A percentile compares a stretch with the other conserved stretches of the same genome.
Conservation (phyloP, 1,284 basidiomycete genomes). For the Apiotrichum akiyoshidainum region DNA sequence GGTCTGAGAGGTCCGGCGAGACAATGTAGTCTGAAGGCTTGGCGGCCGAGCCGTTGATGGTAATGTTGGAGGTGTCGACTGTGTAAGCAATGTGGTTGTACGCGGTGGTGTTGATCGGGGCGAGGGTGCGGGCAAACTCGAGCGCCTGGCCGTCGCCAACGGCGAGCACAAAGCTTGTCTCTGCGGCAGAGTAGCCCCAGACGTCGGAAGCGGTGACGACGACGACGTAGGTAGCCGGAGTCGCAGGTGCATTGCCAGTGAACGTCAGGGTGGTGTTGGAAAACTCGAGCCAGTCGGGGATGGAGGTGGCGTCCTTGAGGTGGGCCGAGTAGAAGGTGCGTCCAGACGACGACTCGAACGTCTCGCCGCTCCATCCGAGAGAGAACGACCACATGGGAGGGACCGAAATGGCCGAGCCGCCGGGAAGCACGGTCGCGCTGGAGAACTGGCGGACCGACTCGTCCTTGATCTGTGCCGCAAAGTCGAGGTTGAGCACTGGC, state of each 20-base stretch:
- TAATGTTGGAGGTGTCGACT: slow-evolving; percentile 33
- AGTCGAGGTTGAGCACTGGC: slow-evolving; percentile 43
- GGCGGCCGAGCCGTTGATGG: slow-evolving; percentile 35
- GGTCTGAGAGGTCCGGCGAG: slow-evolving; percentile 36
- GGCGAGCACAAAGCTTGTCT: slow-evolving; percentile 48
- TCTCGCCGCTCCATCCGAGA: slow-evolving; percentile 54
- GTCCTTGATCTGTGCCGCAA: slow-evolving; percentile 48
- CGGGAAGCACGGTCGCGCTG: slow-evolving; percentile 42
- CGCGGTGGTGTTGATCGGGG: slow-evolving; percentile 33
- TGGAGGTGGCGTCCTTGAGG: slow-evolving; percentile 36
- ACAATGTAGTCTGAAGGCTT: slow-evolving; percentile 34
- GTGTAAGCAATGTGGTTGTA: slow-evolving; percentile 30
- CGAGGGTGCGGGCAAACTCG: slow-evolving; percentile 23
- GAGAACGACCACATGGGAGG: slow-evolving; percentile 56
- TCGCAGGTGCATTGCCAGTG: slow-evolving; percentile 54
- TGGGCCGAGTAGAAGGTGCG: slow-evolving; percentile 51
- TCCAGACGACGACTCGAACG: slow-evolving; percentile 27
- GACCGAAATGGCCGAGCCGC: slow-evolving; percentile 46
- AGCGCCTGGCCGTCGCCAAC: slow-evolving; percentile 42
- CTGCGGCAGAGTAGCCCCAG: slow-evolving; percentile 50
- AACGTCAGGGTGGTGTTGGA: slow-evolving; percentile 56
- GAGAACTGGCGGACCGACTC: slow-evolving; percentile 37
- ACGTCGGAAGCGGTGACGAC: slow-evolving; percentile 49
- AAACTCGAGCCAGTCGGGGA: slow-evolving; percentile 56
- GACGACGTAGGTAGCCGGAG: slow-evolving; percentile 41